Conservation (phyloP, 768 basidiomycete genomes). For the Tylopilus plumbeoviolaceoides region DNA sequence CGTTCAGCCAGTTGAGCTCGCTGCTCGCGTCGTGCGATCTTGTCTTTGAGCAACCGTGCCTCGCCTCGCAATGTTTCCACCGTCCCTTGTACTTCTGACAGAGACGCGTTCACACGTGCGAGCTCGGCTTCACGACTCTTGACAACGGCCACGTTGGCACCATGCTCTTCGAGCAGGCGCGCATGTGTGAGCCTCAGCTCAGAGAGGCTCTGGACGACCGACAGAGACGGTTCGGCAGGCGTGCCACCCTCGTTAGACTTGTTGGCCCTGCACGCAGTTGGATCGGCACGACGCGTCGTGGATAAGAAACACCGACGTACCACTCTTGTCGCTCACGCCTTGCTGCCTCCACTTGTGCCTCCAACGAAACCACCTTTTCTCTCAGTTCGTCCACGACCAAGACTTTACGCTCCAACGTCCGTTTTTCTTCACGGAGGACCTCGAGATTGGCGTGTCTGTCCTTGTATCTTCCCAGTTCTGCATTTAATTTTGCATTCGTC, state of each 20-base stretch:
- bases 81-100: conserved; percentile 34
- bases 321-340: conserved; percentile 55
- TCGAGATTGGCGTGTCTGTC: conserved; percentile 60
- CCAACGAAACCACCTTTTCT: conserved; percentile 50
- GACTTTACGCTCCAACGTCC: conserved; percentile 53
- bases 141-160: conserved; percentile 50
- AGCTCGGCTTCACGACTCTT: conserved; percentile 53
- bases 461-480: conserved; percentile 51
- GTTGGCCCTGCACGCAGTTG: conserved; percentile 33
- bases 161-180: conserved; percentile 62
- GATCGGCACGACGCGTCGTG: background rate
- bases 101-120: conserved; percentile 33
- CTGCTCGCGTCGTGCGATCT: conserved; percentile 35
- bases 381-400: conserved; percentile 49
- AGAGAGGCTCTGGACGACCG: conserved; percentile 56
- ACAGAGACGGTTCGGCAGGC: conserved; percentile 46
- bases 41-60: conserved; percentile 37
- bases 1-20: conserved; percentile 42
- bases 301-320: conserved; percentile 30
- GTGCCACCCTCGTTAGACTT: conserved; percentile 32
- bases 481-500: conserved; percentile 49
- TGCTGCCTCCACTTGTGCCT: conserved; percentile 63
- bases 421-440: conserved; percentile 72
- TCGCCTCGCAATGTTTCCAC: conserved; percentile 35
- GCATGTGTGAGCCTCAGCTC: conserved; percentile 60